Evolutionary conservation across 768 basidiomycete genomes (phyloP), one percentile per base, ranked within the genome.

Genomic region (Boletus vermiculosoides): DNA sequence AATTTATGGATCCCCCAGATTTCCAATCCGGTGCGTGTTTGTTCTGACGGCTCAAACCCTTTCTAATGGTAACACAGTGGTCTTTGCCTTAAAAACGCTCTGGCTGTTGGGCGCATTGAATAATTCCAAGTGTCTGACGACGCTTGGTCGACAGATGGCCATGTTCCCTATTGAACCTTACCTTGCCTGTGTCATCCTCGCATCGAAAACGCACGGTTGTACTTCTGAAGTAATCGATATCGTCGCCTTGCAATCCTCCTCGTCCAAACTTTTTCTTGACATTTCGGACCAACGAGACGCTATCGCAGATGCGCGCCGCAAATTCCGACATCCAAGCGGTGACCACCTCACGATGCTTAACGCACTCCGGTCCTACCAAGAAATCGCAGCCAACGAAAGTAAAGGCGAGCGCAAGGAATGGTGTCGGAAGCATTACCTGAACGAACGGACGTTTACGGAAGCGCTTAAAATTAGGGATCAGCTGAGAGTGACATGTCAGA

Each of bases 321-420:
- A 90, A 71, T 98, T 98, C 69, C 77, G 83, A 8, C 91, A 95
- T 73, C 75, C 85, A 0, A 81, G 85, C 33, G 96, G 97, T 6
- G 97, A 99, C 71, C 97, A 99, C 71, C 76, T 95, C 60, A 95
- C 92, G 22, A 80, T 90, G 53, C 80, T 98, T 60, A 95, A 95
- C 63, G 86, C 87, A n/a, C 76, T 95, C 25, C 80, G 84, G 11
- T 83, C 91, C 20, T 98, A 92, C 69, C 81, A 86, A 56, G 90
- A 92, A 39, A 76, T 90, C n/a, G 74, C 78, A 5, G 66, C 66
- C 9, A 73, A 68, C 28, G 83, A 80, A 55, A 74, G 67, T 52
- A 84, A 82, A 64, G 63, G 66, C 23, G 78, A 72, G 5, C 73
- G 83, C 59, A 78, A 74, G 59, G 84, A 83, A 40, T 99, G 96